These are phyloP conservation scores for Tricharina praecox DNA, from an alignment of 495 filamentous ascomycete species.

Conservation along the genomic window DNA sequence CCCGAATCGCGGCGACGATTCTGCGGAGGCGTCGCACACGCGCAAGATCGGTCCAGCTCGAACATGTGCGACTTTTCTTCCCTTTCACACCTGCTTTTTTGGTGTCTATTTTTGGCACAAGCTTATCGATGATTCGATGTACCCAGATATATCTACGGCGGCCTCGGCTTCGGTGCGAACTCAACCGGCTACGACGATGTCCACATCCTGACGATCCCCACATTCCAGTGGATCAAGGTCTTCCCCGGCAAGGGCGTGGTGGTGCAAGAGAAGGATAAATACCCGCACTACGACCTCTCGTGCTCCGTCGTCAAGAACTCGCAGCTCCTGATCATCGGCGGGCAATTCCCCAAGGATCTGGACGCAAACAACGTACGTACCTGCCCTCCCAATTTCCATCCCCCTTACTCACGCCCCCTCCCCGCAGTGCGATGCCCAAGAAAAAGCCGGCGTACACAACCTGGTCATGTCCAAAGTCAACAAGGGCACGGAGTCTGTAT, in stretches of 20 bases:
- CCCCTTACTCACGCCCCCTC: no score
- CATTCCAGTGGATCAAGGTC: slow-evolving; percentile 35
- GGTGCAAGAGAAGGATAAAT: background rate
- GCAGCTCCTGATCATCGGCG: slow-evolving; percentile 21
- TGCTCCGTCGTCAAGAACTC: slow-evolving; percentile 19
- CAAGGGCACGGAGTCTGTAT: slow-evolving; percentile 24
- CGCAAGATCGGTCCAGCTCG: slow-evolving; percentile 35
- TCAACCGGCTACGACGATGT: slow-evolving; percentile 32
- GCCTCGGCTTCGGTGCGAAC: slow-evolving; percentile 12
- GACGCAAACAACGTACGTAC: background rate
- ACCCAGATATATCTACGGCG: slow-evolving; percentile 37
- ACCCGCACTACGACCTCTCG: slow-evolving; percentile 17
- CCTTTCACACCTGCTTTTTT: background rate
- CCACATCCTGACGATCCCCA: slow-evolving; percentile 40
- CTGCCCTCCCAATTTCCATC: background rate
- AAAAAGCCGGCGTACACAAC: slow-evolving; percentile 30
- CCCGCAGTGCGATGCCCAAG: slow-evolving; percentile 24
- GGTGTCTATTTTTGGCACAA: no score
- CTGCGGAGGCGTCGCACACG: slow-evolving; percentile 38
- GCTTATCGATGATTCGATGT: background rate
- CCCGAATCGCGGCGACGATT: slow-evolving; percentile 35
- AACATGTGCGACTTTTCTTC: slow-evolving; percentile 34
- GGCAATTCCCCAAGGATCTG: slow-evolving; percentile 3
- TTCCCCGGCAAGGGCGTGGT: background rate
- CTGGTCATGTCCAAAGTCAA: slow-evolving; percentile 30